Evolutionary conservation across 371 early-diverging fungal species (phyloP).

Genomic region (Lichtheimia ornata): DNA sequence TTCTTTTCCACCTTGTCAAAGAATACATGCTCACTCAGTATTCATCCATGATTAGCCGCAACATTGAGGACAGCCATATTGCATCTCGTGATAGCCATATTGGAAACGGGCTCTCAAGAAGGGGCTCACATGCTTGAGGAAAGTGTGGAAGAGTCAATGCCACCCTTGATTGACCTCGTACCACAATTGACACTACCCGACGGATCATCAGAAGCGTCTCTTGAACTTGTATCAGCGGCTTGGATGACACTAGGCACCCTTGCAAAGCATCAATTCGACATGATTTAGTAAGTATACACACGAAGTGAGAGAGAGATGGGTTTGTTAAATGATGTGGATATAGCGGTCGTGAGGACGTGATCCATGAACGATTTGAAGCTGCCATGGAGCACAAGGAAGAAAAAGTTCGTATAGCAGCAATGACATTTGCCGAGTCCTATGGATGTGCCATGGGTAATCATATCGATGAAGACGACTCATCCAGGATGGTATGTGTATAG

Average conservation of each 20-base stretch:
- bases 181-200: slow-evolving; percentile 3
- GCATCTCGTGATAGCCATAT: slow-evolving; percentile 35
- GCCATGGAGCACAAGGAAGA: slow-evolving; percentile 21
- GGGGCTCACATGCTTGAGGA: slow-evolving; percentile 2
- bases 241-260: slow-evolving; percentile 10
- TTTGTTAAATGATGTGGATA: background rate
- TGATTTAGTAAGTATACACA: slow-evolving; percentile 14
- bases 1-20: background rate
- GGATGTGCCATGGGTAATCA: slow-evolving; percentile 25
- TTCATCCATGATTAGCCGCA: background rate
- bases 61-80: slow-evolving; percentile 27
- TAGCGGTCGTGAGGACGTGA: slow-evolving; percentile 20
- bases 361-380: slow-evolving; percentile 10
- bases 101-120: slow-evolving; percentile 25
- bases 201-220: slow-evolving; percentile 13
- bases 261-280: slow-evolving; percentile 14
- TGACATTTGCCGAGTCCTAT: slow-evolving; percentile 45
- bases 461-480: background rate
- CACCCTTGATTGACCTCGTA: slow-evolving; percentile 14
- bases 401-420: slow-evolving; percentile 27
- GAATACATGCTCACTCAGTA: background rate
- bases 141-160: background rate
- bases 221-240: slow-evolving; percentile 7
- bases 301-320: background rate
- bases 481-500: slow-evolving; percentile 1